Evolutionary conservation across 345 rosid genomes (phyloP).

Genomic region (Carallia pectinifolia): DNA sequence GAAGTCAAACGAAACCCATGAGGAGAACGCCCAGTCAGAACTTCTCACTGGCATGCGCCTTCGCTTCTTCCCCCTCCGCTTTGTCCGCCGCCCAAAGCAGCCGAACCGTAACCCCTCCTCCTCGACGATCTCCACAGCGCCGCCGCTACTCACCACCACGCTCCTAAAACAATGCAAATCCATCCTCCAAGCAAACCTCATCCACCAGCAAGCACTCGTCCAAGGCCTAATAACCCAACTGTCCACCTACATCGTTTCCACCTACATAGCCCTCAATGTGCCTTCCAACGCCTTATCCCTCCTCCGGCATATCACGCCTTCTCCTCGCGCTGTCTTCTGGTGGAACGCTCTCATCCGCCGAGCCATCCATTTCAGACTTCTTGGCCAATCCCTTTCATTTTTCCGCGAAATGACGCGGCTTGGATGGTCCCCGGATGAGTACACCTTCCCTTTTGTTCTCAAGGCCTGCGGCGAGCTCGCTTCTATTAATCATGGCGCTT

Average conservation of each 20-base stretch:
- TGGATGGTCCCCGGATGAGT: slow-evolving; percentile 68
- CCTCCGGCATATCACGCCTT: slow-evolving; percentile 49
- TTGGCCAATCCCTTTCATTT: slow-evolving; percentile 33
- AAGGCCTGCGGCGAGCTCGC: slow-evolving; percentile 71
- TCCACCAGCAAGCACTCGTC: slow-evolving; percentile 63
- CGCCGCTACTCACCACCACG: slow-evolving; percentile 28
- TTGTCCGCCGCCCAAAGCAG: background rate
- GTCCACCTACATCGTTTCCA: slow-evolving; percentile 55
- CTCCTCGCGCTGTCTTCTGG: slow-evolving; percentile 50
- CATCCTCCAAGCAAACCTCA: slow-evolving; percentile 44
- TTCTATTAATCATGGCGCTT: slow-evolving; percentile 38
- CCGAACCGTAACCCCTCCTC: background rate
- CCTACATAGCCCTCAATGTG: slow-evolving; percentile 55
- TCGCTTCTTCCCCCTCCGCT: background rate
- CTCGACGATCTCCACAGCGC: slow-evolving; percentile 11
- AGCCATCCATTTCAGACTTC: slow-evolving; percentile 36
- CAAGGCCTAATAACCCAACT: slow-evolving; percentile 40
- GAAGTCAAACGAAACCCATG: too few relatives aligned
- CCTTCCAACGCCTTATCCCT: slow-evolving; percentile 50
- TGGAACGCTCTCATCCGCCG: slow-evolving; percentile 71
- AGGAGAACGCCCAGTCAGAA: too few relatives aligned
- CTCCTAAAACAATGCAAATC: slow-evolving; percentile 61
- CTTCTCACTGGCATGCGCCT: background rate
- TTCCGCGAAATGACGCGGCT: slow-evolving; percentile 47
- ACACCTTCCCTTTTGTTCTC: slow-evolving; percentile 72